Percentiles rank a stretch among this genome's conserved stretches.
These are phyloP conservation scores for Spergularia azorica DNA, from an alignment of 179 eudicot species.

Conservation along the genomic window DNA sequence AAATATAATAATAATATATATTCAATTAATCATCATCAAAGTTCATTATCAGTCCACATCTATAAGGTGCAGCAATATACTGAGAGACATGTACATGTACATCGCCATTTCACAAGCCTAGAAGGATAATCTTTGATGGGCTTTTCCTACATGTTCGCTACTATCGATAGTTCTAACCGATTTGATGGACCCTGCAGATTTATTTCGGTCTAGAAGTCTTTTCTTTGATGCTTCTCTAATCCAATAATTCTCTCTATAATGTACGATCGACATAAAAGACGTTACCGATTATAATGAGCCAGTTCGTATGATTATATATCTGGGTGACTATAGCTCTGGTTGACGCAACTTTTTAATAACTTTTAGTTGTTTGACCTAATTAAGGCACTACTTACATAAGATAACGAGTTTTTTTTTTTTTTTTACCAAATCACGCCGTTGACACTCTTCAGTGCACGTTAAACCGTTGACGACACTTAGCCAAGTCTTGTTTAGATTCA, in stretches of 20 bases:
- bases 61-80: background rate
- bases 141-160: background rate
- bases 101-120: conserved; percentile 1
- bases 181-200: conserved; percentile 6
- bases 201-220: background rate
- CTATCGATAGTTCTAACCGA: background rate
- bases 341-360: no score
- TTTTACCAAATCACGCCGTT: no score
- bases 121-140: conserved; percentile 7
- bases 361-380: no score
- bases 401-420: no score
- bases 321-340: background rate
- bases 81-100: background rate
- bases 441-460: no score
- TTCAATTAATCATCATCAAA: background rate
- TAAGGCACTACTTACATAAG: no score
- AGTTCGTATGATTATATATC: no score
- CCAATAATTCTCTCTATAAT: background rate
- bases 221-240: background rate
- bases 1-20: background rate
- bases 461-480: no score
- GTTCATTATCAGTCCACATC: background rate
- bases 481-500: background rate
- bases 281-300: no score
- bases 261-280: background rate